Evolutionary conservation across 345 rosid species (phyloP).

Genomic region (Sisymbrium altissimum): DNA sequence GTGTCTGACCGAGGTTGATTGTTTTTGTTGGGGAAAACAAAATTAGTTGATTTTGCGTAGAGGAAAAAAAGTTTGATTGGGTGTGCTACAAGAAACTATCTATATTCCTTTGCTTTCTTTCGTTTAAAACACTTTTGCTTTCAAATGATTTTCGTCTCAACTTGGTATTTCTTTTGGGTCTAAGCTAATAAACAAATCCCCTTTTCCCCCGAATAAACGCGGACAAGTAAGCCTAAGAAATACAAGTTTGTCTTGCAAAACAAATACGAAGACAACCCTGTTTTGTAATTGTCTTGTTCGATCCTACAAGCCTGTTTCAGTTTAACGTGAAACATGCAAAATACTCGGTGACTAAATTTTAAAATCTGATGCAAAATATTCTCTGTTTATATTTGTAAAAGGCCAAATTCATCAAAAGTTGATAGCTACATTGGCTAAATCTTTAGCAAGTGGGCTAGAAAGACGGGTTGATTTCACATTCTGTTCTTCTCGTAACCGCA

Average conservation of each 20-base stretch:
- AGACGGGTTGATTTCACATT: conserved; percentile 22
- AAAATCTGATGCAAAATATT: conserved; percentile 10
- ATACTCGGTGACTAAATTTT: not conserved
- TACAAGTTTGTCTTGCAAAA: too few relatives aligned
- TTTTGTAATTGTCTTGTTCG: not conserved
- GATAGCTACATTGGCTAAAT: conserved; percentile 18
- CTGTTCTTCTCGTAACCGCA: conserved; percentile 33
- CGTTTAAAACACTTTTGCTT: conserved; percentile 25
- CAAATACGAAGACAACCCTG: too few relatives aligned
- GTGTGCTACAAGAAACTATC: conserved; percentile 27
- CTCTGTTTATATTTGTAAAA: conserved; percentile 13
- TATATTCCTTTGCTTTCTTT: conserved; percentile 29
- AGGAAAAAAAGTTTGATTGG: conserved; percentile 12
- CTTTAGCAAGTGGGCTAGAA: conserved; percentile 28
- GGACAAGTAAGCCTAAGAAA: too few relatives aligned
- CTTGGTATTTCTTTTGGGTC: conserved; percentile 20
- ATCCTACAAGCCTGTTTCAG: not conserved
- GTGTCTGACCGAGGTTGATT: not conserved
- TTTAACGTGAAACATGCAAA: conserved; percentile 6
- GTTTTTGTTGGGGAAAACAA: conserved; percentile 13
- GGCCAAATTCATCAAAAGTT: conserved; percentile 25
- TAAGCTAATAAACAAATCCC: conserved; percentile 13
- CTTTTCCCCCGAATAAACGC: not conserved
- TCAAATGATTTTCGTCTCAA: conserved; percentile 21
- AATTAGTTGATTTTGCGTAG: conserved; percentile 8